A percentile compares a stretch with the other conserved stretches of the same genome.
Conservation (phyloP, 768 basidiomycete species). For the Lentinula boryana region DNA sequence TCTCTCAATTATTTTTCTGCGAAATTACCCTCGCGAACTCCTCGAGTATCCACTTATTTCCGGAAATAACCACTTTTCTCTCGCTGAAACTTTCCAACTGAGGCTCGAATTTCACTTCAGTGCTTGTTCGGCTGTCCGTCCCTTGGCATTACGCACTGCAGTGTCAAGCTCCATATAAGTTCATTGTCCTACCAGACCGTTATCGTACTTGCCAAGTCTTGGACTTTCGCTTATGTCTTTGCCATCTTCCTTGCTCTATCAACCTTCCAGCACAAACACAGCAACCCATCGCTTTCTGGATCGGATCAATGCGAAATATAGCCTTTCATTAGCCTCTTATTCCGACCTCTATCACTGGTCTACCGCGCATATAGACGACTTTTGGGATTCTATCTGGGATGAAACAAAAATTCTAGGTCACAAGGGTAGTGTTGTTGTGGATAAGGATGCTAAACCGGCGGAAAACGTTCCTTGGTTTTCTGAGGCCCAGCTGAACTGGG, state of each 20-base stretch:
- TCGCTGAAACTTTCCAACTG: background rate
- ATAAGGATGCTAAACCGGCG: slow-evolving; percentile 44
- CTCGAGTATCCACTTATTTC: background rate
- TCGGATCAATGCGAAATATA: slow-evolving; percentile 42
- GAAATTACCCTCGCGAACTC: background rate
- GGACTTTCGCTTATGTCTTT: background rate
- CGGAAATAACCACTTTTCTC: background rate
- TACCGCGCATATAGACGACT: slow-evolving; percentile 46
- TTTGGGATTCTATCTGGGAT: slow-evolving; percentile 78
- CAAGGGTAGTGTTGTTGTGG: slow-evolving; percentile 58
- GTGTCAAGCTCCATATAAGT: background rate
- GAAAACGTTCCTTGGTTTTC: slow-evolving; percentile 70
- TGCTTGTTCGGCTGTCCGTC: background rate
- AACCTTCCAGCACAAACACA: slow-evolving; percentile 36
- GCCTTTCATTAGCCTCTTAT: slow-evolving; percentile 45
- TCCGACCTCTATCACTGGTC: slow-evolving; percentile 68
- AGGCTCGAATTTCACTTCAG: background rate
- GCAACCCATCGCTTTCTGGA: slow-evolving; percentile 42
- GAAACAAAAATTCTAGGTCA: slow-evolving; percentile 51
- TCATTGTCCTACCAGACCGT: background rate
- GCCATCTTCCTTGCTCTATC: slow-evolving; percentile 30
- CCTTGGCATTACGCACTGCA: background rate
- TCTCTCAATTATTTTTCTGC: background rate
- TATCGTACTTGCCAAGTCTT: background rate
- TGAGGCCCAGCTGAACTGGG: slow-evolving; percentile 67